phyloP scores from a whole-genome alignment of 1,139 yeast genomes.

The Wickerhamomyces sp. region DNA sequence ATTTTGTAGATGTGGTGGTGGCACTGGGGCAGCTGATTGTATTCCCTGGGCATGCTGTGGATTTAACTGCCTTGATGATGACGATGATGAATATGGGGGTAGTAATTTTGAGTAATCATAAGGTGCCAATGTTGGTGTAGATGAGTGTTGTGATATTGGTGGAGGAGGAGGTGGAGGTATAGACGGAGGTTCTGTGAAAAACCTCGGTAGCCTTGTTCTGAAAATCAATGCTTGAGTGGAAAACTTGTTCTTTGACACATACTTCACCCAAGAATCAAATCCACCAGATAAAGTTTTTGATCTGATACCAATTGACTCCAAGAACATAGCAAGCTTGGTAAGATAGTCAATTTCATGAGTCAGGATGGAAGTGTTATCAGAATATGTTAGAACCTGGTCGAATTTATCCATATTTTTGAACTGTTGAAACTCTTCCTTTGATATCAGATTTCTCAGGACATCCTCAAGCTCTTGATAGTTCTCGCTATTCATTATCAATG shows the following conservation, averaged over 20 bases:
- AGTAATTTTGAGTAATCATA: conserved; percentile 2
- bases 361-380: conserved; percentile 33
- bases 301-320: conserved; percentile 8
- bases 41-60: background rate
- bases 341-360: conserved; percentile 29
- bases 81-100: conserved; percentile 1
- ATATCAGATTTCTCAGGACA: conserved; percentile 26
- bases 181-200: conserved; percentile 9
- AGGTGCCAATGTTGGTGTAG: conserved; percentile 4
- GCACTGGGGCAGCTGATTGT: background rate
- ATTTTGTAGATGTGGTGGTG: conserved; percentile 1
- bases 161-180: conserved; percentile 18
- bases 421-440: conserved; percentile 32
- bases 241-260: conserved; percentile 11
- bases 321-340: conserved; percentile 10
- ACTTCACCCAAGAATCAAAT: conserved; percentile 25
- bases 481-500: conserved; percentile 29
- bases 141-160: background rate
- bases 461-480: conserved; percentile 29
- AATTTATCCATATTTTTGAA: conserved; percentile 44
- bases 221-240: conserved; percentile 10
- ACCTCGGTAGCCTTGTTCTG: conserved; percentile 9
- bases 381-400: conserved; percentile 52
- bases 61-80: background rate
- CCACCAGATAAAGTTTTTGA: conserved; percentile 22